Evolutionary conservation across 495 filamentous ascomycete genomes (phyloP), one percentile per base, ranked within the genome.

Genomic region (Podospora australis): DNA sequence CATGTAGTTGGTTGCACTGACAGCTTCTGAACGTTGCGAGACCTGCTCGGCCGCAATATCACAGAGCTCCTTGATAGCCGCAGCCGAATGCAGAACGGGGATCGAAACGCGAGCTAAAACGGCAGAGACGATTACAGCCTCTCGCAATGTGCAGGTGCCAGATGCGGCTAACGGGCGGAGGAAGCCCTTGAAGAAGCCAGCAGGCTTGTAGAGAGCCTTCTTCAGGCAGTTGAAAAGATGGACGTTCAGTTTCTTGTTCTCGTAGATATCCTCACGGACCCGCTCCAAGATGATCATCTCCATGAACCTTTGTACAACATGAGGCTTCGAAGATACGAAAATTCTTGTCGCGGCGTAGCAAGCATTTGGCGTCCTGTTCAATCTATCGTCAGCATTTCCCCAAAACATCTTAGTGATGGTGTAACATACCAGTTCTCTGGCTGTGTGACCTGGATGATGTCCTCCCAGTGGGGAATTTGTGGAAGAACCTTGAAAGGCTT

Each of bases 401-500:
- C n/a, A n/a, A n/a, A n/a, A n/a, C n/a, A n/a, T n/a, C n/a, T n/a
- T n/a, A n/a, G n/a, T n/a, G n/a, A n/a, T n/a, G n/a, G n/a, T n/a
- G n/a, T n/a, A n/a, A n/a, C n/a, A n/a, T n/a, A n/a, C 92, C 63
- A 66, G 3, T 30, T 17, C 1, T 65, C 57, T 5, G 62, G 62
- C 29, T 52, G 46, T 53, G 62, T 65, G 8, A 65, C 25, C 25
- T 53, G 57, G 3, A 65, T 21, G 34, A 96, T 86, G 16, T 86
- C 86, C 54, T 88, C 86, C 87, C 88, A 95, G 56, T 89, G 81
- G 2, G 89, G 89, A 7, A 97, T 78, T 3, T 88, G 86, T 0
- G 94, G 92, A 24, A 99, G 78, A 50, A 97, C 87, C 67, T 97
- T 97, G 78, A 99, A 94, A 1, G 90, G 91, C 67, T 97, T 97